These are phyloP conservation scores for Adansonia digitata DNA, from an alignment of 345 rosid species.

Conservation along the genomic window DNA sequence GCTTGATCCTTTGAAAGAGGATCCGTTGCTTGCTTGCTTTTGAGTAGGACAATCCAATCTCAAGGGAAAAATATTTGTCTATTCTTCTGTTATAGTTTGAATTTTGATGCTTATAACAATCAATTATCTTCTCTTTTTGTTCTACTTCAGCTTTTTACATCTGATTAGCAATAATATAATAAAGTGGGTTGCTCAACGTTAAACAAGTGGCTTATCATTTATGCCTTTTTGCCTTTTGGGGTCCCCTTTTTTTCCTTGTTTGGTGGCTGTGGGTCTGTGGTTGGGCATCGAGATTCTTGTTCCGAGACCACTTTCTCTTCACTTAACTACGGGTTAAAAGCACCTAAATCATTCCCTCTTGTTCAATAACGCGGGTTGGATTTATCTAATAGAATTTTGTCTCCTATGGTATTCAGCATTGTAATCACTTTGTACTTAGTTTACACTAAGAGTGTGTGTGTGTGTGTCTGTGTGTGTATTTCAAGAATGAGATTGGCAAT, in stretches of 20 bases:
- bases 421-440: not conserved
- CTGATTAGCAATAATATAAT: not conserved
- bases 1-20: not conserved
- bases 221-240: not conserved
- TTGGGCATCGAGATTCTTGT: not conserved
- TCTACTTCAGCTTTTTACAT: not conserved
- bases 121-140: not conserved
- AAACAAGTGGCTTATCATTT: slow-evolving; percentile 1
- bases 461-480: too few relatives aligned
- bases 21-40: not conserved
- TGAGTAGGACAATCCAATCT: not conserved
- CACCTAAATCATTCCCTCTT: not conserved
- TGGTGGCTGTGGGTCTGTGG: not conserved
- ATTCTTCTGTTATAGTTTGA: too few relatives aligned
- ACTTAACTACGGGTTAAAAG: not conserved
- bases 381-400: not conserved
- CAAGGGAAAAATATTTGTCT: not conserved
- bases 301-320: not conserved
- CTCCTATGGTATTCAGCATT: not conserved
- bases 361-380: not conserved
- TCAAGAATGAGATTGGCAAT: too few relatives aligned
- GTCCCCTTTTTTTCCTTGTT: not conserved
- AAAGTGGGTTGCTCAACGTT: not conserved
- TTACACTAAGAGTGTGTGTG: too few relatives aligned
- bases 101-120: not conserved